These are phyloP conservation scores for Candida sonorensis DNA, from an alignment of 805 yeast genomes.

Conservation along the genomic window DNA sequence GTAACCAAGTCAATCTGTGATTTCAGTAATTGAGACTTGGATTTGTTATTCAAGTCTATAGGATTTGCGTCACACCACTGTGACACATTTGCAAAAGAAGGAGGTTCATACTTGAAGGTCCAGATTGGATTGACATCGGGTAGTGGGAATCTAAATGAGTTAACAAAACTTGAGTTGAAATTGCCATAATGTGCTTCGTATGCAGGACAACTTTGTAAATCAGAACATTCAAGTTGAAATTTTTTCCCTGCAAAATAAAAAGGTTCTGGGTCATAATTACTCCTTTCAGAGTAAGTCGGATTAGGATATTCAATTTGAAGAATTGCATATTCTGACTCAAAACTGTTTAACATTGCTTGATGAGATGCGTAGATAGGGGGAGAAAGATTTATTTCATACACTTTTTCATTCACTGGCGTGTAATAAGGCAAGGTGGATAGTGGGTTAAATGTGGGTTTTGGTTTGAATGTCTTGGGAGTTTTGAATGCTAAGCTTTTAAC, in stretches of 20 bases:
- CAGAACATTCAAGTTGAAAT: conserved; percentile 39
- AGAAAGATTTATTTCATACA: conserved; percentile 6
- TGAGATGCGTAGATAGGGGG: conserved; percentile 15
- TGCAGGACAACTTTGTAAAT: no score
- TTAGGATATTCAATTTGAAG: conserved; percentile 49
- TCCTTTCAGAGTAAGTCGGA: conserved; percentile 53
- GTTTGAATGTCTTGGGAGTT: no score
- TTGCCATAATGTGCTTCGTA: conserved; percentile 3
- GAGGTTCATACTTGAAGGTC: conserved; percentile 41
- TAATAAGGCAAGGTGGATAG: neutral
- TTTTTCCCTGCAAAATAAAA: conserved; percentile 63
- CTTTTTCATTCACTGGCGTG: conserved; percentile 1
- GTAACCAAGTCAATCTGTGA: conserved; percentile 52
- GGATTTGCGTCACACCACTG: conserved; percentile 26
- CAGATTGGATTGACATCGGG: conserved; percentile 32
- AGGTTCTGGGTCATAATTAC: conserved; percentile 48
- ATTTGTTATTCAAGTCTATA: conserved; percentile 9
- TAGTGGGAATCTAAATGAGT: no score
- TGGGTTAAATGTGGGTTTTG: no score
- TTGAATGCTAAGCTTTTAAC: no score
- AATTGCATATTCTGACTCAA: conserved; percentile 37
- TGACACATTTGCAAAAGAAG: conserved; percentile 33
- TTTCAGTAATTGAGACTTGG: conserved; percentile 12
- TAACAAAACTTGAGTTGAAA: neutral
- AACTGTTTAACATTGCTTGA: conserved; percentile 18